Evolutionary conservation across 225 moss, liverwort and hornwort genomes (phyloP).

Genomic region (Marchantia paleacea): DNA sequence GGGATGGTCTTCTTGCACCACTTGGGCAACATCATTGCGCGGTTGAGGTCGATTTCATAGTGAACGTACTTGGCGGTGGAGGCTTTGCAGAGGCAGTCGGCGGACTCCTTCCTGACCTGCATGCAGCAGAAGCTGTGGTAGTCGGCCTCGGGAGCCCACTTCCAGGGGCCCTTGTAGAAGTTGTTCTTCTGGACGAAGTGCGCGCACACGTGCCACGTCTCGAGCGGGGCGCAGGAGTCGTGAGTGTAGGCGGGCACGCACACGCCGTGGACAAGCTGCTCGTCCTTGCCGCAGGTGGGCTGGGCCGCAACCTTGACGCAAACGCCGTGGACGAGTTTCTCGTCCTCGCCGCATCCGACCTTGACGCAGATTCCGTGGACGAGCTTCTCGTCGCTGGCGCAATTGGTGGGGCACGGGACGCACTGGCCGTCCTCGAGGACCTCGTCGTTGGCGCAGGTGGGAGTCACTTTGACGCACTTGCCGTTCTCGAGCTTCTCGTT

Average conservation of each 20-base stretch:
- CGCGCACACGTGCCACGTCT: not conserved
- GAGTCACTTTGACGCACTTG: not conserved
- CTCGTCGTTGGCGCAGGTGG: not conserved
- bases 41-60: not conserved
- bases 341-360: not conserved
- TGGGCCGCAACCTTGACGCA: not conserved
- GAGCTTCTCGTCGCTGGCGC: constrained; percentile 1
- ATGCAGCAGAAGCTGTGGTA: not conserved
- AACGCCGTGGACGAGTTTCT: not conserved
- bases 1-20: not conserved
- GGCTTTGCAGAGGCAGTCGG: constrained; percentile 4
- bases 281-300: not conserved
- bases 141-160: constrained; percentile 1
- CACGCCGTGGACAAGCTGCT: not conserved
- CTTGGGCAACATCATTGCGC: not conserved
- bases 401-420: not conserved
- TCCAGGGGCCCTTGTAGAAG: constrained; percentile 2
- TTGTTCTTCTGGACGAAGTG: constrained; percentile 3
- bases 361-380: not conserved
- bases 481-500: not conserved
- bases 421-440: not conserved
- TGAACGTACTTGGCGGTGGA: not conserved
- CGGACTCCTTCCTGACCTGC: not conserved
- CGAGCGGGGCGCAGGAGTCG: not conserved
- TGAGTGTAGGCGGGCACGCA: not conserved